Conservation (phyloP, 495 filamentous ascomycete genomes). For the Penicillium cataractarum region DNA sequence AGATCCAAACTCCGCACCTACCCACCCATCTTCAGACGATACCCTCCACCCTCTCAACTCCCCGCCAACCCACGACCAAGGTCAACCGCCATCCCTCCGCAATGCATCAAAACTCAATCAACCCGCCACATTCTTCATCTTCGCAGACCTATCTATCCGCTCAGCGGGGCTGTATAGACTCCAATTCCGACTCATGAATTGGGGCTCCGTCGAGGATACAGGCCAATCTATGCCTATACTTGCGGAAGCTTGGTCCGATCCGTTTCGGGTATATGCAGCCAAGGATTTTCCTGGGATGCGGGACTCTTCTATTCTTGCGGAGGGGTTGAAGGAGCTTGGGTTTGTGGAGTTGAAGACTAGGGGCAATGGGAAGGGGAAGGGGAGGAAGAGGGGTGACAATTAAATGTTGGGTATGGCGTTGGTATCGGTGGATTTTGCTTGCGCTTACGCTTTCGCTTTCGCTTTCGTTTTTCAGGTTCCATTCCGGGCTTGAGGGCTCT, state of each 20-base stretch:
- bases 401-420: background rate
- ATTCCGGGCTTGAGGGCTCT: background rate
- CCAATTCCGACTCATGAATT: constrained; percentile 84
- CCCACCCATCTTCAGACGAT: constrained; percentile 63
- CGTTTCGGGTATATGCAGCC: constrained; percentile 89
- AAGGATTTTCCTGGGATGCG: constrained; percentile 97
- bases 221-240: constrained; percentile 66
- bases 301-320: constrained; percentile 47
- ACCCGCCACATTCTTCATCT: constrained; percentile 77
- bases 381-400: constrained; percentile 32
- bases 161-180: constrained; percentile 82
- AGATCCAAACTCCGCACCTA: constrained; percentile 57
- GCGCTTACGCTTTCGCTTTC: background rate
- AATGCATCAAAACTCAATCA: constrained; percentile 29
- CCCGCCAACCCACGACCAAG: background rate
- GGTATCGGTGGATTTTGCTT: background rate
- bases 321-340: constrained; percentile 48
- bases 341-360: constrained; percentile 52
- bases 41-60: background rate
- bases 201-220: constrained; percentile 49
- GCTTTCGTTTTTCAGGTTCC: background rate
- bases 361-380: constrained; percentile 50
- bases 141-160: constrained; percentile 90
- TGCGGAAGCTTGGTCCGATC: constrained; percentile 70
- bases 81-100: constrained; percentile 9